Evolutionary conservation across 345 rosid genomes (phyloP), one percentile per base, ranked within the genome.

Genomic region (Euphorbia peplus): DNA sequence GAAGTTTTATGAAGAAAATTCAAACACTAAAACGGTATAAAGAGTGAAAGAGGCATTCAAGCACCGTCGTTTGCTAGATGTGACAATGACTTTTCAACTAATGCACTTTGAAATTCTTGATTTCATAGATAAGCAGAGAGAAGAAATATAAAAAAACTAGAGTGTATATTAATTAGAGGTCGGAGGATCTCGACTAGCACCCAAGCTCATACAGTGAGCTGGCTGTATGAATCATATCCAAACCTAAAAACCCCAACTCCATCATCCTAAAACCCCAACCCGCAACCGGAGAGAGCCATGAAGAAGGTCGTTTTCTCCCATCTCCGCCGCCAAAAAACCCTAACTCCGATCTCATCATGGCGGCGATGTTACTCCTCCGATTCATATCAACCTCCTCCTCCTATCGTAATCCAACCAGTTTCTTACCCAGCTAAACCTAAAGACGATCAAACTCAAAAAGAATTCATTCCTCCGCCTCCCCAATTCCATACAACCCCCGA

Each of bases 391-490:
- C 19, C 51, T 12, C 8, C 16, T 44, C 75, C 53, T 19, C 47
- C 82, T 55, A 51, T 63, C 13, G 69, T 80, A 7, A 73, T 91
- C 72, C 84, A 89, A 50, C 85, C 86, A 9, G 85, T 88, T 7
- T 84, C 97, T 37, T 89, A 91, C 86, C 71, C 87, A 16, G 52
- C 77, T 46, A 91, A 86, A 70, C 84, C 91, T 26, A 83, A 79
- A 56, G 81, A 80, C 55, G 73, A 60, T 22, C 48, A 26, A 0
- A 63, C 56, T 25, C 37, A 32, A 32, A 75, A 44, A 14, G 55
- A 70, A 39, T 42, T 67, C 37, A 57, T 75, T 16, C 10, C 77
- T 30, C 42, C 64, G n/a, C 52, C 29, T 39, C 11, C 44, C 25
- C 18, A 16, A 18, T 70, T 74, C 37, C 35, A 29, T 58, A 60